Evolutionary conservation across 2,329 filamentous ascomycete species (phyloP).

Genomic region (Pseudogymnoascus sp.): DNA sequence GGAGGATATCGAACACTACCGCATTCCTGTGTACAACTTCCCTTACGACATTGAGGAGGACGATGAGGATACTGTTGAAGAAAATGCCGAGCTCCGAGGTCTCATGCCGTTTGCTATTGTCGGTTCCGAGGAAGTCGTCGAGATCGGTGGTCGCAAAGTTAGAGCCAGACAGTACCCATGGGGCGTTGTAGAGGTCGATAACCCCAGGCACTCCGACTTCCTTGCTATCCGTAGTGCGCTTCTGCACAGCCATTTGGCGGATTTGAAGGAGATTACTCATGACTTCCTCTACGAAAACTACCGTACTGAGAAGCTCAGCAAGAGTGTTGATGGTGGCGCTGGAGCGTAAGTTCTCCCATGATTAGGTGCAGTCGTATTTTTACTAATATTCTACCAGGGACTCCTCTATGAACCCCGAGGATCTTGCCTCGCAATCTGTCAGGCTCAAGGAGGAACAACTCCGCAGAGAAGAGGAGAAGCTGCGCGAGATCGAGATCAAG

Average conservation of each 20-base stretch:
- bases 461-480: conserved; percentile 97
- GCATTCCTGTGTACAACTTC: conserved; percentile 99
- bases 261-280: conserved; percentile 98
- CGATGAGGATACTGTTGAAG: conserved; percentile 97
- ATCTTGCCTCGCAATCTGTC: conserved; percentile 91
- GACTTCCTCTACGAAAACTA: conserved; percentile 99
- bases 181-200: conserved; percentile 98
- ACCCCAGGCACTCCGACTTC: conserved; percentile 98
- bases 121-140: conserved; percentile 88
- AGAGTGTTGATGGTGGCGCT: conserved; percentile 90
- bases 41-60: conserved; percentile 99
- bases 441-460: conserved; percentile 99
- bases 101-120: conserved; percentile 99
- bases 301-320: conserved; percentile 99
- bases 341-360: conserved; percentile 60
- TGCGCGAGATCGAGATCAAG: conserved; percentile 98
- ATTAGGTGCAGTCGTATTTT: conserved; percentile 27
- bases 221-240: conserved; percentile 92
- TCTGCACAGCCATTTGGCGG: conserved; percentile 93
- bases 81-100: conserved; percentile 93
- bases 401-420: conserved; percentile 95
- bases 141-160: conserved; percentile 86
- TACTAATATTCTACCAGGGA: conserved; percentile 41
- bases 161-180: conserved; percentile 96
- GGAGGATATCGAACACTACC: conserved; percentile 99